These are phyloP conservation scores for Hapsidospora chrysogenum DNA, from an alignment of 495 filamentous ascomycete genomes.

Conservation along the genomic window DNA sequence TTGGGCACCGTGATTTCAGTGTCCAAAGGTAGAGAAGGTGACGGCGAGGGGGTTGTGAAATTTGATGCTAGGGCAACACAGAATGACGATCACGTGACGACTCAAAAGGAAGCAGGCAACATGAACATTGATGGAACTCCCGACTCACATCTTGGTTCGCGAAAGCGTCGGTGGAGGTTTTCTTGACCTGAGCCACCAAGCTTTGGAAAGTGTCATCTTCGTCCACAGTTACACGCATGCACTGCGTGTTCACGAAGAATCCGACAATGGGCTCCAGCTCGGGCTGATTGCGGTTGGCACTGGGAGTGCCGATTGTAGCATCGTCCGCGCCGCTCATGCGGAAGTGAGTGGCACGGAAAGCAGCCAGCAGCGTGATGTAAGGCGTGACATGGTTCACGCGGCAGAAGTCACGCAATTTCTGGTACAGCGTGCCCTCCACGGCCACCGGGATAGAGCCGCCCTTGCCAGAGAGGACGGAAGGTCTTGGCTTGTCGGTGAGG, in stretches of 20 bases:
- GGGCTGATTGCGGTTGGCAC: conserved; percentile 4
- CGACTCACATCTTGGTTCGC: conserved; percentile 6
- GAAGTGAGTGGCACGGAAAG: conserved; percentile 5
- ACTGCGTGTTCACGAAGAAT: conserved; percentile 7
- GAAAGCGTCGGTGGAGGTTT: conserved; percentile 2
- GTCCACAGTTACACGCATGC: conserved; percentile 5
- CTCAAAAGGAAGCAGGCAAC: too few species aligned
- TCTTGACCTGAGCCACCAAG: conserved; percentile 5
- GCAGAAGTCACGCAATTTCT: conserved; percentile 4
- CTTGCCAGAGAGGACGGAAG: conserved; percentile 4
- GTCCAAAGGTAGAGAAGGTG: too few species aligned
- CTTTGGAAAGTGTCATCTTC: conserved; percentile 4
- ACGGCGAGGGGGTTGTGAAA: too few species aligned
- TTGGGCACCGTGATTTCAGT: too few species aligned
- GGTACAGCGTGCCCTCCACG: conserved; percentile 4
- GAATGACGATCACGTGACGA: too few species aligned
- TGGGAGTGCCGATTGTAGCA: conserved; percentile 5
- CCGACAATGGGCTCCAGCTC: conserved; percentile 6
- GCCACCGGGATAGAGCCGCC: conserved; percentile 2
- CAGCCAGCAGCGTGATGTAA: conserved; percentile 4
- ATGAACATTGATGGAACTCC: too few species aligned
- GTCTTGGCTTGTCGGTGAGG: conserved; percentile 4
- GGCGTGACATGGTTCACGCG: conserved; percentile 1
- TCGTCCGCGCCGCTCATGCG: conserved; percentile 5
- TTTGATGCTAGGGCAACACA: too few species aligned